Conservation (phyloP, 768 basidiomycete species). For the Galerina sulciceps region DNA sequence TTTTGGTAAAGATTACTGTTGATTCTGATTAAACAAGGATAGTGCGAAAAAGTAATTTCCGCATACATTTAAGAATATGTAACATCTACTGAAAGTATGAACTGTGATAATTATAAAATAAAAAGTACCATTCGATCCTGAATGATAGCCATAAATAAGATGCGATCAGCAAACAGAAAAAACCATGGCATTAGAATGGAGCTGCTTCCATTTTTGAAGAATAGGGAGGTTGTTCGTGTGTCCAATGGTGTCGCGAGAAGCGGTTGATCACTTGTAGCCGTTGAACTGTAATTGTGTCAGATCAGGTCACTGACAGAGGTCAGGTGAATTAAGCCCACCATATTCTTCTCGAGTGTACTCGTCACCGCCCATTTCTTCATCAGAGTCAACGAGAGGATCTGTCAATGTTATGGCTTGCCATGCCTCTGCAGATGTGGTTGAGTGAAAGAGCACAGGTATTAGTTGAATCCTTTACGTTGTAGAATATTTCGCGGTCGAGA, state of each 20-base stretch:
- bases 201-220: conserved; percentile 20
- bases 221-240: conserved; percentile 15
- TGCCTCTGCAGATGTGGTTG: conserved; percentile 53
- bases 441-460: not conserved
- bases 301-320: not conserved
- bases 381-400: conserved; percentile 79
- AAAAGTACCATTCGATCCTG: conserved; percentile 3
- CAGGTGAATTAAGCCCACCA: conserved; percentile 40
- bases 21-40: conserved; percentile 4
- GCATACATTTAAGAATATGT: conserved; percentile 14
- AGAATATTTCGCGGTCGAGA: conserved; percentile 58
- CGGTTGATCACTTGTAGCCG: conserved; percentile 64
- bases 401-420: conserved; percentile 70
- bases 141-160: conserved; percentile 1
- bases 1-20: conserved; percentile 13
- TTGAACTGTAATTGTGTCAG: conserved; percentile 44
- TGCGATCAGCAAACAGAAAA: not conserved
- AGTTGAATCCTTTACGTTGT: conserved; percentile 55
- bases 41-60: conserved; percentile 1
- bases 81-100: conserved; percentile 15
- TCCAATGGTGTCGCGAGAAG: conserved; percentile 41
- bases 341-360: conserved; percentile 71
- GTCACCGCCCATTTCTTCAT: conserved; percentile 67
- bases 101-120: conserved; percentile 21
- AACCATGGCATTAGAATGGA: conserved; percentile 5